Evolutionary conservation across 306 rosid genomes (phyloP).

Genomic region (Cucurbita pepo): DNA sequence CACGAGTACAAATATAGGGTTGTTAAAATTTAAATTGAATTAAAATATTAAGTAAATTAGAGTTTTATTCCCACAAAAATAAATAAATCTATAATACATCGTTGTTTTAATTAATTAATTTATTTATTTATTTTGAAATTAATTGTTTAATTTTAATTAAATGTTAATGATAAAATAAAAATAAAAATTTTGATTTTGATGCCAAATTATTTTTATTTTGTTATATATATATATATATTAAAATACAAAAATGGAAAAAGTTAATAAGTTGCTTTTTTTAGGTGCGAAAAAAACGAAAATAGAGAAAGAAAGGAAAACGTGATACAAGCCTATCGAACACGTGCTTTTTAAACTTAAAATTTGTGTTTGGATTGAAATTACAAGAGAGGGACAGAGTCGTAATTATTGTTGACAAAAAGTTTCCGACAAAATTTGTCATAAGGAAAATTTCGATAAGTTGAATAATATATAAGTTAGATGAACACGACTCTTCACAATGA

Average conservation of each 20-base stretch:
- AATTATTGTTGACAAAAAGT: not conserved
- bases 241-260: too few species aligned
- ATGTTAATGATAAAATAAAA: not conserved
- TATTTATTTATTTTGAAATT: too few species aligned
- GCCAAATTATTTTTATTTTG: too few species aligned
- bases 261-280: not conserved
- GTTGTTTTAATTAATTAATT: too few species aligned
- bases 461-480: too few species aligned
- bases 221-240: too few species aligned
- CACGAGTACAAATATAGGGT: not conserved
- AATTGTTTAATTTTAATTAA: not conserved
- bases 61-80: too few species aligned
- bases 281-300: not conserved
- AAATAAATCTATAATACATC: too few species aligned
- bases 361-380: not conserved
- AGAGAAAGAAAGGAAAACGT: not conserved
- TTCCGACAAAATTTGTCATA: not conserved
- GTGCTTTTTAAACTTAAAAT: not conserved
- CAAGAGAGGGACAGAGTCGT: not conserved
- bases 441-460: too few species aligned
- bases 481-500: too few species aligned
- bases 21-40: not conserved
- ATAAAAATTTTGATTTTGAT: too few species aligned
- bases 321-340: not conserved
- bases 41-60: too few species aligned